Conservation (phyloP, 1,284 basidiomycete species). For the Peniophora sp. region DNA sequence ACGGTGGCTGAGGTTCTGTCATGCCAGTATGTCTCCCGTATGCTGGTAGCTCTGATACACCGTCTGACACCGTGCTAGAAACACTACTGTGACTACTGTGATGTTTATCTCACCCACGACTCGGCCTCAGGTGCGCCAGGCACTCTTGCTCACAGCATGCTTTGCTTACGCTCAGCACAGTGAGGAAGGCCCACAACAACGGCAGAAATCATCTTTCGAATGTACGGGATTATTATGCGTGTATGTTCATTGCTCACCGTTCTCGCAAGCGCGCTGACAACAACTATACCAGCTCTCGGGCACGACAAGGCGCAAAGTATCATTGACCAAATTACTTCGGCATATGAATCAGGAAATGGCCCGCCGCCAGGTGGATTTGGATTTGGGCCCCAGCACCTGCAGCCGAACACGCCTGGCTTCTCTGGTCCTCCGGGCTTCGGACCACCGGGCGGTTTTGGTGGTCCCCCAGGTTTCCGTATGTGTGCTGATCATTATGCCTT, state of each 20-base stretch:
- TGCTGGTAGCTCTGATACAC: background rate
- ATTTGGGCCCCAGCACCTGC: conserved; percentile 68
- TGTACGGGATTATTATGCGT: conserved; percentile 95
- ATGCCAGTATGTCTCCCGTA: conserved; percentile 42
- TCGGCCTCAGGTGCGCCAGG: conserved; percentile 63
- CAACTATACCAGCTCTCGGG: conserved; percentile 62
- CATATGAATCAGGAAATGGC: conserved; percentile 80
- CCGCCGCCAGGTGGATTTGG: conserved; percentile 80
- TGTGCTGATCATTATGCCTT: conserved; percentile 8
- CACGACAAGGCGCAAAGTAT: conserved; percentile 95
- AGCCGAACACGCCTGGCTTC: conserved; percentile 17
- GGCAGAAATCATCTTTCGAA: conserved; percentile 95
- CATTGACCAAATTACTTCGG: conserved; percentile 91
- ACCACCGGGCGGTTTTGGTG: conserved; percentile 32
- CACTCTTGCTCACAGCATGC: conserved; percentile 6
- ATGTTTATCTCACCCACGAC: conserved; percentile 86
- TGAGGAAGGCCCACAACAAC: conserved; percentile 96
- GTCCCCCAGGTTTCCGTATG: conserved; percentile 43
- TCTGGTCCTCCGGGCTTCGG: conserved; percentile 30
- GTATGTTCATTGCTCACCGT: conserved; percentile 34
- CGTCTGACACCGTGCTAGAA: conserved; percentile 37
- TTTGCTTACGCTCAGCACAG: conserved; percentile 31
- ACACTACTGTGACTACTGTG: conserved; percentile 91
- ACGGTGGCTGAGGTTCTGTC: conserved; percentile 8
- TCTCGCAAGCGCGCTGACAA: conserved; percentile 9